Base-by-base conservation (phyloP, 1,284 basidiomycete genomes). In the Phaffia rhodozyma region DNA sequence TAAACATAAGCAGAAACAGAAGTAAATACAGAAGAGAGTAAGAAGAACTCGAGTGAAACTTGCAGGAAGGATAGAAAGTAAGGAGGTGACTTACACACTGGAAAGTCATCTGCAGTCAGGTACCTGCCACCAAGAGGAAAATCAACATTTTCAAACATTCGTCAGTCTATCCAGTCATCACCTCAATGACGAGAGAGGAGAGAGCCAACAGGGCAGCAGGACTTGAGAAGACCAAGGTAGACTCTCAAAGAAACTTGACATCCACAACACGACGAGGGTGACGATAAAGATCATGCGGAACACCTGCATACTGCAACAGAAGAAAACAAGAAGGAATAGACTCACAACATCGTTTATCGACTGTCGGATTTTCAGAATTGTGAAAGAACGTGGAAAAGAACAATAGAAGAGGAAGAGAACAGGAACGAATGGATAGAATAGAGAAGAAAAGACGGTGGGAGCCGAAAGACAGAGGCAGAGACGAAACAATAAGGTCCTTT, bases 61-160 rank as follows among this genome's bases (percentile, higher is more conserved):
- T 62, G 48, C 29, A 4, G 23, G 43, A 48, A 62, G 60, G 61
- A 21, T 48, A 18, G 25, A 58, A 47, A 13, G 65, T 57, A 66
- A 16, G 20, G 21, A 30, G 1, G 21, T 9, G 20, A 81, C 86
- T 78, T 70, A 87, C 86, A 88, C 71, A 89, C 79, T 69, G 85
- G 83, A 76, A 87, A 87, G 73, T 82, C 81, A 79, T 87, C 86
- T 67, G 86, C 83, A 57, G 86, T 88, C 67, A 88, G 79, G 78
- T 88, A 85, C 69, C 68, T 69, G 49, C 18, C 71, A 72, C 72
- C 51, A 25, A 53, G 18, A 32, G 52, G 18, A 53, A 11, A 7
- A 53, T 27, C 5, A 27, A 43, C 38, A 43, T 43, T 16, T 2
- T 53, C 18, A 53, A 11, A 53, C 9, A 53, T 53, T 13, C 18